These are phyloP conservation scores for Sporothrix euskadiensis DNA, from an alignment of 2,329 filamentous ascomycete genomes.

Conservation along the genomic window DNA sequence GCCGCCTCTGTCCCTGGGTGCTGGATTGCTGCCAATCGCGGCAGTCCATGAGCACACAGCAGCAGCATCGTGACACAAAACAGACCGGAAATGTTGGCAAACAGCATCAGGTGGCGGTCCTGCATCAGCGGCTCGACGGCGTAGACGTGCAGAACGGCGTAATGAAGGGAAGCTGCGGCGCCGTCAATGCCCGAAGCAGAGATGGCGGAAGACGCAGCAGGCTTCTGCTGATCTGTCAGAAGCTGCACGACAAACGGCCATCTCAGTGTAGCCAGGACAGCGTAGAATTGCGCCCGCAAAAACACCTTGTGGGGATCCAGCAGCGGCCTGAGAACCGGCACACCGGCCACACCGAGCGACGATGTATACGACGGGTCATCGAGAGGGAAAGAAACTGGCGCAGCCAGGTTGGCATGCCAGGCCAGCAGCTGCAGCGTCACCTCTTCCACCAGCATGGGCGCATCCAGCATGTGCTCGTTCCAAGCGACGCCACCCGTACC, in stretches of 20 bases:
- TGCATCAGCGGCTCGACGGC: conserved; percentile 31
- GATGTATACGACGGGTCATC: neutral
- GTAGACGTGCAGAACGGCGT: conserved; percentile 29
- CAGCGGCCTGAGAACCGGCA: conserved; percentile 18
- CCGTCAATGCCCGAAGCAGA: neutral
- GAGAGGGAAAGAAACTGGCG: conserved; percentile 27
- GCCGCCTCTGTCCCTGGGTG: neutral
- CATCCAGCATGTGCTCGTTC: conserved; percentile 31
- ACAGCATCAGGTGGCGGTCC: conserved; percentile 31
- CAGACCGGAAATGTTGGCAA: conserved; percentile 31
- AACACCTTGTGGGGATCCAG: conserved; percentile 31
- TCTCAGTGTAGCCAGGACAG: conserved; percentile 32
- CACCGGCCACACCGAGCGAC: neutral
- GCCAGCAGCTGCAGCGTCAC: conserved; percentile 30
- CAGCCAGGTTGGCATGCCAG: conserved; percentile 32
- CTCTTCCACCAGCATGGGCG: conserved; percentile 32
- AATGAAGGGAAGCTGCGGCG: neutral
- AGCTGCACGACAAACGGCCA: conserved; percentile 33
- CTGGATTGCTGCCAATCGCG: conserved; percentile 28
- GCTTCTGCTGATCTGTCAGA: neutral
- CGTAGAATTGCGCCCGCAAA: conserved; percentile 33
- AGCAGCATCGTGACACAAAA: conserved; percentile 31
- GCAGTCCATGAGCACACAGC: conserved; percentile 28
- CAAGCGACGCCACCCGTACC: conserved; percentile 25
- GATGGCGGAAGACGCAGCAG: neutral